Evolutionary conservation across 2,329 filamentous ascomycete species (phyloP).

Genomic region (Graphilbum ipis-grandicollis): DNA sequence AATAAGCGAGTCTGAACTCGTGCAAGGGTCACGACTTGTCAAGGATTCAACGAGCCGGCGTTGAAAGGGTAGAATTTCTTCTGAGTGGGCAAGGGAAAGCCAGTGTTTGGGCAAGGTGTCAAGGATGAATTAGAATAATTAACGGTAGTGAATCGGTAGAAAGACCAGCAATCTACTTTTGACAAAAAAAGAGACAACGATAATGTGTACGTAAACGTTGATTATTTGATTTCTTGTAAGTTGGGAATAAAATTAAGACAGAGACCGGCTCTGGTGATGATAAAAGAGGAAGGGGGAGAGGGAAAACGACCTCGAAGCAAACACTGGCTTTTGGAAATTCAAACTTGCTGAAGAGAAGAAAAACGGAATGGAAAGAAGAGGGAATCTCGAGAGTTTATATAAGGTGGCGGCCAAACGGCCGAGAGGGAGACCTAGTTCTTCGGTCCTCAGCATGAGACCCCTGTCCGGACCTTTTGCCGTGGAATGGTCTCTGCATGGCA

Average conservation of each 20-base stretch:
- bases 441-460: too few relatives aligned
- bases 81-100: slow-evolving; percentile 37
- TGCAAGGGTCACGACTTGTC: slow-evolving; percentile 3
- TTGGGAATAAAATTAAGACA: too few relatives aligned
- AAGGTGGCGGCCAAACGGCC: slow-evolving; percentile 18
- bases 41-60: too few relatives aligned
- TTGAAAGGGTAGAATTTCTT: neutral
- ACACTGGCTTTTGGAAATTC: slow-evolving; percentile 35
- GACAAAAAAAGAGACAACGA: slow-evolving; percentile 1
- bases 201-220: too few relatives aligned
- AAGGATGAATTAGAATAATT: slow-evolving; percentile 17
- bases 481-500: too few relatives aligned
- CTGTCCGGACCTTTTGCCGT: too few relatives aligned
- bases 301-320: slow-evolving; percentile 31
- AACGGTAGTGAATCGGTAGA: slow-evolving; percentile 18
- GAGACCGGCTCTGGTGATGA: slow-evolving; percentile 19
- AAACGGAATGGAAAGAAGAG: slow-evolving; percentile 19
- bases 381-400: slow-evolving; percentile 21
- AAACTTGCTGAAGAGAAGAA: slow-evolving; percentile 48
- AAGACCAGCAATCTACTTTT: slow-evolving; percentile 8
- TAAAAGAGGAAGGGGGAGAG: slow-evolving; percentile 11
- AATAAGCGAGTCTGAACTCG: slow-evolving; percentile 4
- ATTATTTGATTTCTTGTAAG: too few relatives aligned
- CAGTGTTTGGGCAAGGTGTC: slow-evolving; percentile 25
- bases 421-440: slow-evolving; percentile 6